Evolutionary conservation across 2,329 filamentous ascomycete species (phyloP), one percentile per base, ranked within the genome.

Genomic region (Bipolaris zeicola): DNA sequence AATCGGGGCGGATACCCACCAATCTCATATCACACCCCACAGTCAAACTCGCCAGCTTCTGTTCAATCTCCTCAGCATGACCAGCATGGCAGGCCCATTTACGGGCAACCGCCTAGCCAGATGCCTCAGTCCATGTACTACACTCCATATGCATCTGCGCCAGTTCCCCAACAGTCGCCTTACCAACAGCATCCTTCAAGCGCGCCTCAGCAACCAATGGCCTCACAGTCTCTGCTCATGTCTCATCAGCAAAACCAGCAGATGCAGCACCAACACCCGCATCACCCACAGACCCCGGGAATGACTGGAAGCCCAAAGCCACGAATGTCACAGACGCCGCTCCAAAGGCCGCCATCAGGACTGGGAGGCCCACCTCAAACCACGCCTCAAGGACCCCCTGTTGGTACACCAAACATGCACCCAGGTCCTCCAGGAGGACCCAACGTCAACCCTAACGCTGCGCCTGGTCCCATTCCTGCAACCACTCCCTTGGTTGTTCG

Each of bases 401-500:
- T 74, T 28, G 77, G 75, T 47, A 72, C 76, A 16, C 73, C 74
- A 31, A 76, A 74, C 62, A 75, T 78, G 69, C 77, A 79, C 70
- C 54, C 70, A 64, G 67, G 70, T 51, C 67, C 70, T 43, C 73
- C 75, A 18, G 74, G 73, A 34, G 72, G 68, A 8, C 53, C 76
- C 50, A 88, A 86, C 20, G 85, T 92, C 31, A 96, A 95, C 74
- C 89, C 92, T 10, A 96, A 93, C 70, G 92, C 94, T 34, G 95
- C 95, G 1, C 95, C 95, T 6, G 95, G 95, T 2, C 95, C 95
- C 0, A 99, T 99, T 68, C 95, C 95, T 11, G 95, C 95, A 0
- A 99, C 95, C 2, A 98, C 95, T 0, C 95, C 95, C 0, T 82
- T 97, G 7, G 93, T 98, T 7, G 94, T 98, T 22, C 84, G 93